phyloP scores from a whole-genome alignment of 495 filamentous ascomycete genomes.

The Penicillium cosmopolitanum region DNA sequence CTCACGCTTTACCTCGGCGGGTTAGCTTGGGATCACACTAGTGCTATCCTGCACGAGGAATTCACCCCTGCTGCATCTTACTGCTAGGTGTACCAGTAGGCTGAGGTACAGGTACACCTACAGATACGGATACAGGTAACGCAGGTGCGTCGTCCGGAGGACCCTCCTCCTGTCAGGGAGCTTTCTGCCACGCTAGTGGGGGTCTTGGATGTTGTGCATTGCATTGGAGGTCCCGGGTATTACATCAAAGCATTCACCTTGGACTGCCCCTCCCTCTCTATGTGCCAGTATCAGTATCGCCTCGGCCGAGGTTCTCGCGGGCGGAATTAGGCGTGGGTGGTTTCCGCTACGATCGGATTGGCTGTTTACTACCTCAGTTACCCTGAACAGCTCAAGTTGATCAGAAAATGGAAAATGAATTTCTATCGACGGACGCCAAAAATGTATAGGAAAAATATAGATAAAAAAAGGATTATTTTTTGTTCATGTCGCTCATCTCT shows the following conservation, averaged over 20 bases:
- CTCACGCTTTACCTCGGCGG: not conserved
- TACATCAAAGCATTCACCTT: not conserved
- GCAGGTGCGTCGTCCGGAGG: slow-evolving; percentile 15
- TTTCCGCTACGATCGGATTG: slow-evolving; percentile 14
- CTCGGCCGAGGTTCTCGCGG: slow-evolving; percentile 12
- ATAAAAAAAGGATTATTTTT: slow-evolving; percentile 15
- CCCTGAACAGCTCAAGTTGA: no score
- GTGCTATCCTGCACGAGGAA: not conserved
- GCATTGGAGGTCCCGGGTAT: slow-evolving; percentile 10
- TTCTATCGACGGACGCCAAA: slow-evolving; percentile 7
- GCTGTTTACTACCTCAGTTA: not conserved
- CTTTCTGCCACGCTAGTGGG: slow-evolving; percentile 11
- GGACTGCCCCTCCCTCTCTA: slow-evolving; percentile 20
- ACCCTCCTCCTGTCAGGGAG: slow-evolving; percentile 12
- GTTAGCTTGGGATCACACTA: not conserved
- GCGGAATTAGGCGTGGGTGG: slow-evolving; percentile 18
- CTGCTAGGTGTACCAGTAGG: not conserved
- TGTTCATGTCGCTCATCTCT: slow-evolving; percentile 15
- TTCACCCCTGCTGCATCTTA: not conserved
- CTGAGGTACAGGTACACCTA: not conserved
- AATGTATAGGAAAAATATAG: slow-evolving; percentile 12
- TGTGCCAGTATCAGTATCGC: not conserved
- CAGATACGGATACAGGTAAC: not conserved
- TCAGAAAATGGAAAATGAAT: not conserved
- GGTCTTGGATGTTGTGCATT: slow-evolving; percentile 30